Conservation (phyloP, 108 stramenopile species). For the Skeletonema costatum region DNA sequence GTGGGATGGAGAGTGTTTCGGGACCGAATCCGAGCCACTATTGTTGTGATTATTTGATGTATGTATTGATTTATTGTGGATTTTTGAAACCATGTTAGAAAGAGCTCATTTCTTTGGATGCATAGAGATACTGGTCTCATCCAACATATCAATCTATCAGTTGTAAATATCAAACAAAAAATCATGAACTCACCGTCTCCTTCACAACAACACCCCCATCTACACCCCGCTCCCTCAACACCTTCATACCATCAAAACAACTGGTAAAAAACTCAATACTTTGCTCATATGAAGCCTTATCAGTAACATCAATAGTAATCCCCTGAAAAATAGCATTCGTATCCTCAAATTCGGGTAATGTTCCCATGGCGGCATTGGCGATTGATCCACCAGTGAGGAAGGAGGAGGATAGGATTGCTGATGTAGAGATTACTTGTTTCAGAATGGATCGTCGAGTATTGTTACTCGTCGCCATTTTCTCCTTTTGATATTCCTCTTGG, state of each 20-base stretch:
- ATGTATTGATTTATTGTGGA: neutral
- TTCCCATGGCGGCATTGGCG: slow-evolving; percentile 63
- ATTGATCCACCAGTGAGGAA: neutral
- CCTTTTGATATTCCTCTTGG: too few relatives aligned
- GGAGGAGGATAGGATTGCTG: neutral
- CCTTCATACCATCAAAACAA: slow-evolving; percentile 59
- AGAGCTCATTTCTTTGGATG: neutral
- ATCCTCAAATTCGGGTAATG: slow-evolving; percentile 65
- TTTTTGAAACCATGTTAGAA: neutral
- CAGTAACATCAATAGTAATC: slow-evolving; percentile 70
- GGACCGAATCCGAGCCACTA: slow-evolving; percentile 88
- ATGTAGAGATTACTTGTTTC: too few relatives aligned
- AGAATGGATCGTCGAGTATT: too few relatives aligned
- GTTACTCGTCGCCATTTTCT: too few relatives aligned
- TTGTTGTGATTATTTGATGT: neutral
- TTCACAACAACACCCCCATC: slow-evolving; percentile 28
- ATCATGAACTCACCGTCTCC: slow-evolving; percentile 32
- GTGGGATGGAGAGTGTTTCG: slow-evolving; percentile 71
- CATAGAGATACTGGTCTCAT: neutral
- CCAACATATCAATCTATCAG: neutral
- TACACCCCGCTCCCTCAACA: slow-evolving; percentile 31
- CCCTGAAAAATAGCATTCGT: slow-evolving; percentile 74
- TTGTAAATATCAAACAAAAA: neutral
- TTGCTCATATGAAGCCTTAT: slow-evolving; percentile 60
- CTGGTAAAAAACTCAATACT: slow-evolving; percentile 71